These are phyloP conservation scores for Leptomonas pyrrhocoris DNA, from an alignment of 208 protist species.

Conservation along the genomic window DNA sequence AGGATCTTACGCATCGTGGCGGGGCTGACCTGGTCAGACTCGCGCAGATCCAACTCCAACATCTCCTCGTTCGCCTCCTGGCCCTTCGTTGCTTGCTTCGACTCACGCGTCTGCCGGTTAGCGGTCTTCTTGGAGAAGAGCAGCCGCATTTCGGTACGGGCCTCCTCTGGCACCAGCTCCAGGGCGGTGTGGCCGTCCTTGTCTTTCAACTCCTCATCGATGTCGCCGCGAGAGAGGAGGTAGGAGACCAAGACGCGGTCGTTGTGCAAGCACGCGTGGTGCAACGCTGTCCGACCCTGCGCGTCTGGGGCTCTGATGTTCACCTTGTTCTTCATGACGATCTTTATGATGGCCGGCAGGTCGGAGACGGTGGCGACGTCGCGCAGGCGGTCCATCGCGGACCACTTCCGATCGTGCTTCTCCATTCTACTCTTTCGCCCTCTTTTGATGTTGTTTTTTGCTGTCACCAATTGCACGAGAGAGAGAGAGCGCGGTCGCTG, in stretches of 20 bases:
- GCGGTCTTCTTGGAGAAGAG: constrained; percentile 62
- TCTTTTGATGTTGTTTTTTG: not conserved
- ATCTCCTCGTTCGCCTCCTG: constrained; percentile 55
- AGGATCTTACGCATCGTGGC: constrained; percentile 72
- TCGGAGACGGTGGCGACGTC: constrained; percentile 34
- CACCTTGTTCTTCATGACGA: constrained; percentile 49
- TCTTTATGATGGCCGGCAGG: constrained; percentile 45
- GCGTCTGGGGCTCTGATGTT: constrained; percentile 64
- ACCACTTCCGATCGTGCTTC: constrained; percentile 7
- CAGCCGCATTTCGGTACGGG: constrained; percentile 48
- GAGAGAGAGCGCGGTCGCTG: too few relatives aligned
- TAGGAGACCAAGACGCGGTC: constrained; percentile 44
- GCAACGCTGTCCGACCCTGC: constrained; percentile 66
- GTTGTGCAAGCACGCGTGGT: constrained; percentile 65
- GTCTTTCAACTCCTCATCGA: constrained; percentile 52
- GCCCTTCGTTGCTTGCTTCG: constrained; percentile 26
- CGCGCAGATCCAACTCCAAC: constrained; percentile 49
- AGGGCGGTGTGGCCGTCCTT: constrained; percentile 60
- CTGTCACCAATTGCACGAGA: constrained; percentile 5
- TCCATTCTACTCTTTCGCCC: not conserved
- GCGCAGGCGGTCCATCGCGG: constrained; percentile 23
- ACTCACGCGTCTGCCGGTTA: constrained; percentile 38
- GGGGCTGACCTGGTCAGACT: constrained; percentile 79
- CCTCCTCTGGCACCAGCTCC: constrained; percentile 46
- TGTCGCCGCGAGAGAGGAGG: constrained; percentile 48